These are phyloP conservation scores for Kurtzmaniella cleridarum DNA, from an alignment of 805 yeast genomes.

Conservation along the genomic window DNA sequence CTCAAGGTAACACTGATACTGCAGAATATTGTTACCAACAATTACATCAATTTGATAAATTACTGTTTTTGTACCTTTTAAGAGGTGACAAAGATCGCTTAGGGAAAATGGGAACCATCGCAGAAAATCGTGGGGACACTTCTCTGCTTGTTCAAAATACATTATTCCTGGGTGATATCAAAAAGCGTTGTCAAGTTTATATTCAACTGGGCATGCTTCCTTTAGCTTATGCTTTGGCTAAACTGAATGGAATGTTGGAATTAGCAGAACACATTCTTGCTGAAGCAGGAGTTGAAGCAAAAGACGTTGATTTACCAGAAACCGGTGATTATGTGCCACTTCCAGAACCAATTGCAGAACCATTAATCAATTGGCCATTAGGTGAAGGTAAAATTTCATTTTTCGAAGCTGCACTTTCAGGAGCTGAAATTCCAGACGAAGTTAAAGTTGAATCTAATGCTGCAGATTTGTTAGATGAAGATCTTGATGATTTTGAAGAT, in stretches of 20 bases:
- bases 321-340: conserved; percentile 35
- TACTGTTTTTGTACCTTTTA: conserved; percentile 80
- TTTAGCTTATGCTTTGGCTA: conserved; percentile 90
- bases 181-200: conserved; percentile 68
- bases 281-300: conserved; percentile 59
- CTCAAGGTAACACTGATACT: conserved; percentile 81
- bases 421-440: conserved; percentile 64
- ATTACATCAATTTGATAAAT: conserved; percentile 77
- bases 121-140: conserved; percentile 80
- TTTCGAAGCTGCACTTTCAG: conserved; percentile 78
- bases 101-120: conserved; percentile 80
- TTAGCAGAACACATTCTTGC: conserved; percentile 68
- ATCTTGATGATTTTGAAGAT: conserved; percentile 16
- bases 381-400: conserved; percentile 65
- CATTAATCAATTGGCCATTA: conserved; percentile 74
- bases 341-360: conserved; percentile 44
- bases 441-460: conserved; percentile 14
- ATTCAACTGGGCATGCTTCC: conserved; percentile 78
- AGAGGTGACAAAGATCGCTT: conserved; percentile 78
- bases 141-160: conserved; percentile 80
- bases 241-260: conserved; percentile 73
- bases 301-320: conserved; percentile 62
- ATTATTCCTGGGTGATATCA: conserved; percentile 67
- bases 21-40: conserved; percentile 89
- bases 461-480: conserved; percentile 9